Evolutionary conservation across 805 yeast species (phyloP), one percentile per base, ranked within the genome.

Genomic region (Yarrowia keelungensis): DNA sequence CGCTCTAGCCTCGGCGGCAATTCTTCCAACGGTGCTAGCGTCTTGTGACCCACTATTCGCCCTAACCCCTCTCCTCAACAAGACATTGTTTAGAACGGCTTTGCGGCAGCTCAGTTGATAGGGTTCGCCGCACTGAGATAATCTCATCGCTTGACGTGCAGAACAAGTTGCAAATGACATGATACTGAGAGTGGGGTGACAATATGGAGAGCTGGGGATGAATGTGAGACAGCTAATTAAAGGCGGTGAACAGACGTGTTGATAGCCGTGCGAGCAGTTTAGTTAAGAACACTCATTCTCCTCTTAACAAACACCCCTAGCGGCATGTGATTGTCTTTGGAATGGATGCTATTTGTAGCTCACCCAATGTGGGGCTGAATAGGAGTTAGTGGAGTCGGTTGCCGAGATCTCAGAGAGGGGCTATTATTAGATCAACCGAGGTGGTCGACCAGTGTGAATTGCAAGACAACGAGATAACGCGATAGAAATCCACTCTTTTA

Each of bases 51-150:
- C 50, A 32, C 32, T n/a, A 32, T 14, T 1, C 15, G 42, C 56
- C 56, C 56, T 51, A 51, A 11, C 56, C 56, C 19, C 54, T 10
- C 56, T 51, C 56, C 56, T 36, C 56, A 51, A 51, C 56, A 51
- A 51, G 42, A 35, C 11, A 32, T 12, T 16, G 14, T 51, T 51
- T 51, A 36, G 56, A 36, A 26, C 36, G 53, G 12, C 53, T 49
- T 32, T 49, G 35, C 35, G 35, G 26, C 36, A 14, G 15, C 14
- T 16, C 14, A 26, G 10, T 19, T 15, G 22, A 15, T 49, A 51
- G 42, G 8, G 56, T 51, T 51, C n/a, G 22, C 39, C 56, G 42
- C 56, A 26, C 11, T 11, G 35, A 12, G 15, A 15, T 4, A 49
- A 50, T 51, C 56, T 51, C 56, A 51, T 51, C 56, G 56, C 56